Base-by-base conservation (phyloP, 495 filamentous ascomycete genomes). In the Rhizodiscina lignyota region DNA sequence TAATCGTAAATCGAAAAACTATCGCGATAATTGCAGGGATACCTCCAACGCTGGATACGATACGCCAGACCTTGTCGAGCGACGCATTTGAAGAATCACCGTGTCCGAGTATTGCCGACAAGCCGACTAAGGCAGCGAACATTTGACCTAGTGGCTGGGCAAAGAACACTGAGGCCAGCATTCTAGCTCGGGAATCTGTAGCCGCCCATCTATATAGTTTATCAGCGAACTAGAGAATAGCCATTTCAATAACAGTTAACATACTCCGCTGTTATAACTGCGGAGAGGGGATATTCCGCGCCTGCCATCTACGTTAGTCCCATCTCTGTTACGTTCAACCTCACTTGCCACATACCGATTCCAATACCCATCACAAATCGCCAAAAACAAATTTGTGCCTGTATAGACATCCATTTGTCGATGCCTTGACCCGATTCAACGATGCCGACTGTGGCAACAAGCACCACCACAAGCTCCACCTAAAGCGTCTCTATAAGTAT, bases 71-170 rank as follows among this genome's bases (percentile, higher is more conserved):
- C 2, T 38, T 37, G 38, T 67, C 64, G 18, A 68, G n/a, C 55
- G 1, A 64, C 59, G 26, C 18, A 13, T 38, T 16, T 18, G 27
- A 10, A 34, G 30, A 30, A 29, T n/a, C n/a, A n/a, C n/a, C n/a
- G n/a, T n/a, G n/a, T n/a, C n/a, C n/a, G n/a, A n/a, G n/a, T n/a
- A n/a, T n/a, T 11, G 28, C 37, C 4, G 5, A 33, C n/a, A 47
- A 20, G 4, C 56, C 55, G 15, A 61, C 47, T 4, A 44, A 45
- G 18, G 54, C 52, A 3, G 62, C 74, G 5, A 67, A 57, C n/a
- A 79, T 56, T 38, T 78, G 74, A 1, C 74, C 75, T 4, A 78
- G 42, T 0, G 73, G 66, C 33, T 81, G 76, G 66, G 70, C 73
- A 34, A 74, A 59, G 51, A 79, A 78, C 12, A 81, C 69, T 3